Evolutionary conservation across 495 filamentous ascomycete species (phyloP), one percentile per base, ranked within the genome.

Genomic region (Aspergillus diversus): DNA sequence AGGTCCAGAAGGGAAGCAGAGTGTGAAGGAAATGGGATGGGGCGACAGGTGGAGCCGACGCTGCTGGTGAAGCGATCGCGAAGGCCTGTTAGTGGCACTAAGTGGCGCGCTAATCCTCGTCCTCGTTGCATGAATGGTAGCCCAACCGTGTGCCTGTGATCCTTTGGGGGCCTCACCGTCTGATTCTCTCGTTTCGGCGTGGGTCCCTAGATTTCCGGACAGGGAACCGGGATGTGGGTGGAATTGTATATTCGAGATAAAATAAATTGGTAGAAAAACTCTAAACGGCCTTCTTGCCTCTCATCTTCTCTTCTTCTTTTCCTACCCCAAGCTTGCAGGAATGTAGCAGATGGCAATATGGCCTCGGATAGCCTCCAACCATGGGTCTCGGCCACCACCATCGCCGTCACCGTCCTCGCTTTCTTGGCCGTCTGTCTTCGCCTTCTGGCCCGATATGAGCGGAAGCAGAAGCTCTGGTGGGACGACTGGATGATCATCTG

Each of bases 401-500:
- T 63, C 33, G 57, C 67, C 5, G 67, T 72, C 46, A 70, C 43
- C 57, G 75, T 63, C 66, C 51, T 77, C 68, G 73, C 75, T 5
- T 66, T 77, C 27, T 31, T 72, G 27, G 57, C 66, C 21, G 73
- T 78, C n/a, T 67, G 63, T 60, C 67, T 78, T 37, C 70, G 75
- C 5, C 46, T 78, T 4, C 56, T 77, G 9, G 65, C 70, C 35
- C 70, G 74, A 1, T 70, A 66, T 53, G 68, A 73, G 51, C 61
- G 70, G 7, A 68, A 69, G 39, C 69, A 72, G 50, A 65, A 69
- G 59, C 59, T 79, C 13, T 75, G 75, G 72, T 77, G 73, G 76
- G 76, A 79, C 63, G 76, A 79, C 55, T 74, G 64, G 61, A 73
- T 76, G 66, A 73, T 76, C 53, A 55, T 77, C 5, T 73, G 66